These are phyloP conservation scores for Atalantia buxifolia DNA, from an alignment of 345 rosid genomes.

Conservation along the genomic window DNA sequence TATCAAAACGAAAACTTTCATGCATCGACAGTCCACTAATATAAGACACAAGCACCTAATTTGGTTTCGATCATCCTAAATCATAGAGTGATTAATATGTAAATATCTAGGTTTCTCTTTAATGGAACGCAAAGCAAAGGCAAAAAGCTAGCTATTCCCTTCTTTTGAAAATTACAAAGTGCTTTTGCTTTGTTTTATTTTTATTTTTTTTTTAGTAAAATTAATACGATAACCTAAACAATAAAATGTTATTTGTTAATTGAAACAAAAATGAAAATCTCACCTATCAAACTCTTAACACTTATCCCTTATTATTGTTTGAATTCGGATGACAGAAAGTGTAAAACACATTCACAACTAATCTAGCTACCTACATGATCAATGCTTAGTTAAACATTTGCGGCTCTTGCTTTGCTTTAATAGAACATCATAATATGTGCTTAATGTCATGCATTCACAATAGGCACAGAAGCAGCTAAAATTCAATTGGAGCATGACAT, in stretches of 20 bases:
- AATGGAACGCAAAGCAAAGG: neutral
- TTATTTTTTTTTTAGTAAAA: neutral
- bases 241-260: neutral
- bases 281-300: no score
- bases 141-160: neutral
- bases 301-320: no score
- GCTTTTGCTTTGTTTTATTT: neutral
- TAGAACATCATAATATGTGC: neutral
- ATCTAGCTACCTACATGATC: no score
- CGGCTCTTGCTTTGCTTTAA: no score
- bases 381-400: no score
- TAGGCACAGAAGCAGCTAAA: neutral
- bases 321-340: no score
- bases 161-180: neutral
- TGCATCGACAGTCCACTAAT: constrained; percentile 5
- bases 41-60: neutral
- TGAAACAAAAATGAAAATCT: no score
- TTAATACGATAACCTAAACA: neutral
- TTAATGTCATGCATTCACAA: neutral
- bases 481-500: neutral
- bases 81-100: neutral
- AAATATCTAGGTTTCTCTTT: neutral
- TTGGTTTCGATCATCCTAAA: neutral
- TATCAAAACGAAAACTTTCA: neutral
- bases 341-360: no score